These are phyloP conservation scores for Aspergillus heteromorphus DNA, from an alignment of 495 filamentous ascomycete genomes.

Conservation along the genomic window DNA sequence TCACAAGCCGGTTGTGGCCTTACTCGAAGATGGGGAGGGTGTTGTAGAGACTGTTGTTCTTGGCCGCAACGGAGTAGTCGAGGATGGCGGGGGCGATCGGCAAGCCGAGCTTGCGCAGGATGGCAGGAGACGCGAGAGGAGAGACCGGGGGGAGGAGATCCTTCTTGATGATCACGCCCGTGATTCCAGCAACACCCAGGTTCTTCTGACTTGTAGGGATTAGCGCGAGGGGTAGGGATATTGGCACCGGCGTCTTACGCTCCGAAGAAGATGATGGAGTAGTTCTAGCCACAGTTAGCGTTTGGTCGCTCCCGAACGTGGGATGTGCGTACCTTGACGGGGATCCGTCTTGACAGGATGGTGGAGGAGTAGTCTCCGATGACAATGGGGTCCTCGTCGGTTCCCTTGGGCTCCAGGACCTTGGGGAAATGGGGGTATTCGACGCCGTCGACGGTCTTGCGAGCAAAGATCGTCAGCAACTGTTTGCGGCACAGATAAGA, in stretches of 20 bases:
- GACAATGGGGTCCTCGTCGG: conserved; percentile 58
- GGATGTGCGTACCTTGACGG: conserved; percentile 41
- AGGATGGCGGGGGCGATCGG: conserved; percentile 67
- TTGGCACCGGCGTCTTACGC: conserved; percentile 19
- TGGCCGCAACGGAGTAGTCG: conserved; percentile 72
- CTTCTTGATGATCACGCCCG: conserved; percentile 76
- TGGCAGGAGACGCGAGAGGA: conserved; percentile 50
- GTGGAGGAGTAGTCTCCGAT: conserved; percentile 84
- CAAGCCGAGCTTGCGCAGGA: conserved; percentile 69
- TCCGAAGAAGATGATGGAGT: conserved; percentile 45
- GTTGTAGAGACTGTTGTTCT: conserved; percentile 91
- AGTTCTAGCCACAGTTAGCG: conserved; percentile 39
- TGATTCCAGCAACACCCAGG: conserved; percentile 77
- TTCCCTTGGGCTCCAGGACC: conserved; percentile 45
- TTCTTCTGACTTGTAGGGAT: conserved; percentile 63
- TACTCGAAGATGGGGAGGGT: conserved; percentile 88
- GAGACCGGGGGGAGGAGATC: conserved; percentile 61
- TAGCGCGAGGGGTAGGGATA: conserved; percentile 9
- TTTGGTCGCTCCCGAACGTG: not conserved
- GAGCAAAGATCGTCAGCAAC: not conserved
- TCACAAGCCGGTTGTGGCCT: conserved; percentile 4
- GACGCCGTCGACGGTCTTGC: conserved; percentile 66
- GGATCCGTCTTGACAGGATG: conserved; percentile 54
- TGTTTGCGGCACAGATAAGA: not conserved
- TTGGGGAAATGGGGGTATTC: conserved; percentile 78